Evolutionary conservation across 148 eudicot species (phyloP).

Genomic region (Fallopia convolvulus): DNA sequence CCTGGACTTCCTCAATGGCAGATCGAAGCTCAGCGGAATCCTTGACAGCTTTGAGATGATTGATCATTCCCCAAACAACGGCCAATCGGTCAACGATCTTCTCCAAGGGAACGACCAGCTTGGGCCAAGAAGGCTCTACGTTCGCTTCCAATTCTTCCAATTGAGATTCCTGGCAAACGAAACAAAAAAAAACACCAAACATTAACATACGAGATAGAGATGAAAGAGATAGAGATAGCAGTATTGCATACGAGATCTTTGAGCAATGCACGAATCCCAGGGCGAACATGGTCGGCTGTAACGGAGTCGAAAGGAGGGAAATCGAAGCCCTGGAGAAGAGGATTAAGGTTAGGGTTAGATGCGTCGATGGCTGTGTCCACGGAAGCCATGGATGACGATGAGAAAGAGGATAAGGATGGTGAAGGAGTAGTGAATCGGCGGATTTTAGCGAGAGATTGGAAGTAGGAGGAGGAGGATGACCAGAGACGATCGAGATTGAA

Average conservation of each 20-base stretch:
- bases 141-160: conserved; percentile 77
- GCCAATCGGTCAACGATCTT: conserved; percentile 54
- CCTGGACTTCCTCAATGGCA: conserved; percentile 99
- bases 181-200: conserved; percentile 3
- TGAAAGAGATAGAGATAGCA: neutral
- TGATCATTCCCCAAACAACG: conserved; percentile 88
- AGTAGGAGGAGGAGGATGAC: neutral
- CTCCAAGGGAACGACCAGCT: conserved; percentile 92
- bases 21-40: conserved; percentile 85
- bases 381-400: conserved; percentile 19
- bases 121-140: conserved; percentile 84
- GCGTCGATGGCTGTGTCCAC: conserved; percentile 12
- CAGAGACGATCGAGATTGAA: neutral
- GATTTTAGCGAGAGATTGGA: neutral
- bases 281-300: conserved; percentile 69
- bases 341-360: conserved; percentile 27
- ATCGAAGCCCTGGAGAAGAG: conserved; percentile 52
- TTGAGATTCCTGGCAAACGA: conserved; percentile 45
- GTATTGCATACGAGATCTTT: conserved; percentile 35
- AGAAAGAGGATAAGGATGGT: neutral
- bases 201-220: neutral
- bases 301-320: conserved; percentile 88
- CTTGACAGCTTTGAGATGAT: conserved; percentile 85
- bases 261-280: conserved; percentile 69
- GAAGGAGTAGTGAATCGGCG: conserved; percentile 14